Conservation (phyloP, 306 rosid genomes). For the Oxytropis ochrocephala region DNA sequence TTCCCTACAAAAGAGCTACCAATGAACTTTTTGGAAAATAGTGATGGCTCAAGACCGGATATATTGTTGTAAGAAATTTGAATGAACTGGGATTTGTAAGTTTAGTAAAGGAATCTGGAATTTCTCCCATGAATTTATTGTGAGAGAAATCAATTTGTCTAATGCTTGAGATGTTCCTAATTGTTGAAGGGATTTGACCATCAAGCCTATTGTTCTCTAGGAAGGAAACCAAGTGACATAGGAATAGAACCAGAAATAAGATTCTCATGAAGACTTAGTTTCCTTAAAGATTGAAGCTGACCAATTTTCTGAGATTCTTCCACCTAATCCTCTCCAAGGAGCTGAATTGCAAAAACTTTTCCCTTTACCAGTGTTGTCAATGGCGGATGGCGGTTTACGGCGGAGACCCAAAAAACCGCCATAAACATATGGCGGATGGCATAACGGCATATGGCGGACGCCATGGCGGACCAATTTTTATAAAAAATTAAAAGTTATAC, state of each 20-base stretch:
- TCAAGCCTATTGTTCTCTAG: no score
- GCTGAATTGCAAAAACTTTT: conserved; percentile 81
- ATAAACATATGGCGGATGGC: no score
- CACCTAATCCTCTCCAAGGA: conserved; percentile 92
- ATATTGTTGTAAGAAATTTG: conserved; percentile 85
- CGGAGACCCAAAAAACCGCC: no score
- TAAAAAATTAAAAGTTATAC: no score
- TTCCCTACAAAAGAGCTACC: conserved; percentile 79
- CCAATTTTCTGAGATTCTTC: conserved; percentile 73
- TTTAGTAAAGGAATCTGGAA: conserved; percentile 55
- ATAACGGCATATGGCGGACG: no score
- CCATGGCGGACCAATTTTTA: no score
- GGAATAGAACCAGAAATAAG: conserved; percentile 57
- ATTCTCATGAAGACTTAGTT: conserved; percentile 80
- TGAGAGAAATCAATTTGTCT: conserved; percentile 56
- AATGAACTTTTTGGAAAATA: conserved; percentile 67
- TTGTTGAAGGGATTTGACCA: no score
- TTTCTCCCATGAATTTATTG: conserved; percentile 54
- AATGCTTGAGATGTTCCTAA: no score
- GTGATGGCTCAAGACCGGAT: conserved; percentile 69
- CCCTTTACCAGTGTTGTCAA: no score
- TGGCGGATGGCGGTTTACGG: no score
- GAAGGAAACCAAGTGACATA: conserved; percentile 58
- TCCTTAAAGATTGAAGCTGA: conserved; percentile 66
- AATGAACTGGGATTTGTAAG: conserved; percentile 59